Base-by-base conservation (phyloP, 441 rosid genomes). In the Populus tomentosa region DNA sequence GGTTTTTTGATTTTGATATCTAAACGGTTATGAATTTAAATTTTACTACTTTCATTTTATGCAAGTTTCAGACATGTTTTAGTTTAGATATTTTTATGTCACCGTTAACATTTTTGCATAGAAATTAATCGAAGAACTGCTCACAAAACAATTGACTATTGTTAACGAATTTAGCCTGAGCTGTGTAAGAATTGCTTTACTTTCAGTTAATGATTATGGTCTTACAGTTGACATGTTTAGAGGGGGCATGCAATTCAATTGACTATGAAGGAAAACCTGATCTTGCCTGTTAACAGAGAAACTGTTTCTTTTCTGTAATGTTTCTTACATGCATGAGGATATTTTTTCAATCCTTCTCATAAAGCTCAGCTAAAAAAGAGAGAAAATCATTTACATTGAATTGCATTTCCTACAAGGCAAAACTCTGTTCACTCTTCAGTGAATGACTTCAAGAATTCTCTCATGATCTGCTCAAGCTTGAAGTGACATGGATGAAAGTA, bases 71-170 rank as follows among this genome's bases (percentile, higher is more conserved):
- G 33, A 0, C 33, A 32, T 32, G 33, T 32, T 32, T 32, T 32
- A 32, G 33, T 5, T 32, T 32, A 5, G 33, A 32, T 32, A 32
- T 32, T 32, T 32, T 32, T 32, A 32, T 32, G 33, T 32, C 33
- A 5, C 33, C 33, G 33, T 32, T 32, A 32, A 32, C 62, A 33
- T 67, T 79, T 87, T 90, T 0, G 85, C 80, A 66, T 90, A 88
- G 8, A 87, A 68, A 70, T 82, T 85, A 2, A 88, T 75, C 80
- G 86, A 81, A 82, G 92, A 89, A 76, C 88, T 85, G 20, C 86
- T 89, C 16, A 88, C 84, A 78, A 46, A 85, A 90, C 62, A 85
- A 32, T 32, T 32, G 33, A 32, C 24, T 16, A 70, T 85, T 82
- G 80, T 76, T 70, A 30, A 86, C 18, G 83, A 73, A 78, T 71